Evolutionary conservation across 768 basidiomycete genomes (phyloP), one percentile per base, ranked within the genome.

Genomic region (Boletus sensibilis): DNA sequence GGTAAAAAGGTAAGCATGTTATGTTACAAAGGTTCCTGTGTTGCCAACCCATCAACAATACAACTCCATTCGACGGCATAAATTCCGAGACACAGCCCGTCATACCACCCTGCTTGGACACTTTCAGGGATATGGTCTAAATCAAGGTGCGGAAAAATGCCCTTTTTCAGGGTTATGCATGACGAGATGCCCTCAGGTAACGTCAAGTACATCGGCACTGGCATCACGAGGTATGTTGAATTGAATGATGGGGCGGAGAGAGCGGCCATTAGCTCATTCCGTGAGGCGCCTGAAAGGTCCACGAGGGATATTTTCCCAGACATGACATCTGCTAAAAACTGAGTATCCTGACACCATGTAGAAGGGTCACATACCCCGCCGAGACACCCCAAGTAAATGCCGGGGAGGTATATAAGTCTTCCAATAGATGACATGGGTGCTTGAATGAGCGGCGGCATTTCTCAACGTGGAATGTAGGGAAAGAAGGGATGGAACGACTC

Each of bases 381-480:
- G 58, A 8, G 54, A 56, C 10, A 72, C 49, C 8, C 61, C 74
- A 21, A 77, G 70, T 18, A 77, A 50, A 56, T 75, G 72, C 38
- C 69, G 58, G 2, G 76, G 76, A 5, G 76, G 74, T 57, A 75
- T 73, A 52, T 75, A 77, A 3, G 73, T 77, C 59, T 74, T 77
- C 76, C 76, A 77, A 41, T 74, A 76, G 20, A 74, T 54, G 18
- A 75, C 27, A 13, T 55, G 57, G n/a, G 52, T 56, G 7, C 46
- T 56, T 13, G 53, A 52, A 39, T 23, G 45, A 18, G 59, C 2
- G 9, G 49, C 14, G 8, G 56, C 12, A 39, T 54, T 39, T 13
- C 27, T 44, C 27, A 75, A 56, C 14, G 41, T 39, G 10, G 67
- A 67, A 52, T 73, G 72, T 8, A 77, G 64, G 42, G 63, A 61